Evolutionary conservation across 371 early-diverging fungal species (phyloP).

Genomic region (Circinella minor): DNA sequence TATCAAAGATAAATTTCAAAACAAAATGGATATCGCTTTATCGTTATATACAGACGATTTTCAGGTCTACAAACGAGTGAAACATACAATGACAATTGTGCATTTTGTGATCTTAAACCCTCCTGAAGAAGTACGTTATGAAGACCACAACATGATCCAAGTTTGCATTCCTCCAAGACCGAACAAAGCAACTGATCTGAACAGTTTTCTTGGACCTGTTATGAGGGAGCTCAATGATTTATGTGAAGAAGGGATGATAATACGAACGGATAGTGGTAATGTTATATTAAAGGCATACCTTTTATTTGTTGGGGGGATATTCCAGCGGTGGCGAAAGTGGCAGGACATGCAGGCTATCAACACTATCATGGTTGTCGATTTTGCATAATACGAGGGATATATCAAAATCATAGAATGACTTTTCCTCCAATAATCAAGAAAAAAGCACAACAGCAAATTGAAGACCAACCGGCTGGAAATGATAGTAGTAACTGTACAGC

Average conservation of each 20-base stretch:
- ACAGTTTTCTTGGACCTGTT: too few species aligned
- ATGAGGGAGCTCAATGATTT: too few species aligned
- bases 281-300: neutral
- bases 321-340: neutral
- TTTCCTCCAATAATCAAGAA: conserved; percentile 3
- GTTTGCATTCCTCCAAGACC: too few species aligned
- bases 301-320: neutral
- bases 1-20: too few species aligned
- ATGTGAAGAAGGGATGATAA: too few species aligned
- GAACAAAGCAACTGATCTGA: too few species aligned
- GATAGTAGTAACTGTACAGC: too few species aligned
- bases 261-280: neutral
- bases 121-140: neutral
- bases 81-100: neutral
- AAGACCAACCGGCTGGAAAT: neutral
- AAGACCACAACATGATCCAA: too few species aligned
- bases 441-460: neutral
- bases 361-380: conserved; percentile 5
- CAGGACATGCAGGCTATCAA: neutral
- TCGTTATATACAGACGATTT: neutral
- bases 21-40: neutral
- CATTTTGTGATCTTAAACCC: neutral
- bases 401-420: neutral
- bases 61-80: neutral
- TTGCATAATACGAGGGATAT: conserved; percentile 2